A percentile compares a stretch with the other conserved stretches of the same genome.
Evolutionary conservation across 352 stramenopile species (phyloP).

Genomic region (Phytophthora pseudosyringae): DNA sequence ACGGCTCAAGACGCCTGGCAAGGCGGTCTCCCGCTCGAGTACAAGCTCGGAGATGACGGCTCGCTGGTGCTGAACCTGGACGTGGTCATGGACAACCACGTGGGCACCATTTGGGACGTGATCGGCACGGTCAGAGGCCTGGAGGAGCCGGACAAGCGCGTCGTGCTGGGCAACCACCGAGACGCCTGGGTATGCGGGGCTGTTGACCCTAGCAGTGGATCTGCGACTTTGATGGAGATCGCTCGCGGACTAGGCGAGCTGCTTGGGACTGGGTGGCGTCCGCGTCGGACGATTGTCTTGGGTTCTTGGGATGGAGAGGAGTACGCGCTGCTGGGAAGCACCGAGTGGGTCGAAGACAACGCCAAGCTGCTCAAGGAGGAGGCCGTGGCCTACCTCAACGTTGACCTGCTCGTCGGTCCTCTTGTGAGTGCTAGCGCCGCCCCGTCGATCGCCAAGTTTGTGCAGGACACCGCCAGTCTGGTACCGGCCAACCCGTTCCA

Average conservation of each 20-base stretch:
- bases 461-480: conserved; percentile 51
- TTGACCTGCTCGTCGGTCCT: conserved; percentile 63
- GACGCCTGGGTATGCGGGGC: conserved; percentile 85
- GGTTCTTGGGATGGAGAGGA: conserved; percentile 81
- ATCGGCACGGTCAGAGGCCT: conserved; percentile 58
- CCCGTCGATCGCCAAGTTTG: conserved; percentile 60
- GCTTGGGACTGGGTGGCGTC: conserved; percentile 54
- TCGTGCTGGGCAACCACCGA: conserved; percentile 79
- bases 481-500: conserved; percentile 44
- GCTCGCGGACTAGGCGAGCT: conserved; percentile 57
- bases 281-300: conserved; percentile 67
- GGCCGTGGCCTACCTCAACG: conserved; percentile 78
- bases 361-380: conserved; percentile 49
- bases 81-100: conserved; percentile 75
- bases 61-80: conserved; percentile 58
- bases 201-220: conserved; percentile 72
- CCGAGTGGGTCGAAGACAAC: conserved; percentile 67
- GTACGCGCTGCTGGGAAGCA: conserved; percentile 73
- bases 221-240: conserved; percentile 66
- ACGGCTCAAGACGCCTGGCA: conserved; percentile 57
- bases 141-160: conserved; percentile 47
- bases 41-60: conserved; percentile 69
- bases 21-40: conserved; percentile 62
- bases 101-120: conserved; percentile 65
- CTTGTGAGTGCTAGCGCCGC: conserved; percentile 48